Base-by-base conservation (phyloP, 495 filamentous ascomycete species). In the Aspergillus ostianus region DNA sequence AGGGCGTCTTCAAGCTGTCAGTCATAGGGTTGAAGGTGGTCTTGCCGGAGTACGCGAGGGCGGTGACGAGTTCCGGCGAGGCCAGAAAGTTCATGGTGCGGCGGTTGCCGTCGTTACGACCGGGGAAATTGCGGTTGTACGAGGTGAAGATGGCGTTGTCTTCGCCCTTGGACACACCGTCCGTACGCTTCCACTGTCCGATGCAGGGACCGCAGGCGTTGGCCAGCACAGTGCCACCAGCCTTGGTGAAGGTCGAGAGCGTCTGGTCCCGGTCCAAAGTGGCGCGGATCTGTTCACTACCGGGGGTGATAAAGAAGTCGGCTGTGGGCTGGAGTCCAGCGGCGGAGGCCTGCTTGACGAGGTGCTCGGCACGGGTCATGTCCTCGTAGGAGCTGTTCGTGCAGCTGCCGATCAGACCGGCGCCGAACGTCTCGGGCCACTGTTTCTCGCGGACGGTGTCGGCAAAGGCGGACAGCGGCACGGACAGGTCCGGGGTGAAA, bases 381-480 rank as follows among this genome's bases (percentile, higher is more conserved):
- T 98, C 94, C 76, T 96, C 86, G 72, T 97, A 98, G 4, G 94
- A 98, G 73, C 90, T 95, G 81, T 98, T 98, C 15, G 94, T 98
- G 78, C 94, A 98, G 78, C 91, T 96, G 48, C 94, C 94, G 67
- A 98, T 98, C 27, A 98, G 82, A 57, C 93, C 91, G 8, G 94
- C 93, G 7, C 90, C 92, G 60, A 98, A 88, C 48, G 87, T 90
- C 70, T 89, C 84, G 7, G 94, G 94, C 94, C 94, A 98, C 32
- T 89, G 76, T 72, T 97, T 89, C 67, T 87, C 80, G 68, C 88
- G 81, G 6, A 95, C 92, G 1, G 88, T 87, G 50, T 91, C 82
- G 64, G 90, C 87, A 70, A 98, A 98, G 64, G 86, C 77, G 29
- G 93, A 97, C 32, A 98, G 71, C 4, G 94, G 94, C 0, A 91